A percentile compares a stretch with the other conserved stretches of the same genome.
Conservation (phyloP, 331 rosid genomes). For the Acacia concinna region DNA sequence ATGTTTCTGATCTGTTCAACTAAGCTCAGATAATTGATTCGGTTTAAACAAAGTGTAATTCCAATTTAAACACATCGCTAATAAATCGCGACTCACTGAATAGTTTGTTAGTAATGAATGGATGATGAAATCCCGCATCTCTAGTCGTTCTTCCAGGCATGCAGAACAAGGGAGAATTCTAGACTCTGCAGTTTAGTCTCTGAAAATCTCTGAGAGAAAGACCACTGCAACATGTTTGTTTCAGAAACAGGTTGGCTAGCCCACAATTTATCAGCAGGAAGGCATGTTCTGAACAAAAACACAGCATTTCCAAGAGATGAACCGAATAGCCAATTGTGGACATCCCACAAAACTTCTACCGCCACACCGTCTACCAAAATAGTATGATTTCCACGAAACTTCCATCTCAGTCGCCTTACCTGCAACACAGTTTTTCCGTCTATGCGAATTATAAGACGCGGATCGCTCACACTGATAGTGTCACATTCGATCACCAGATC, state of each 20-base stretch:
- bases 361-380: conserved; percentile 82
- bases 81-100: conserved; percentile 45
- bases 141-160: conserved; percentile 89
- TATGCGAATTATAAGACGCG: conserved; percentile 64
- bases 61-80: conserved; percentile 31
- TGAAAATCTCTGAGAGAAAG: conserved; percentile 84
- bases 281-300: conserved; percentile 87
- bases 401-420: conserved; percentile 85
- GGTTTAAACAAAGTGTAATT: conserved; percentile 28
- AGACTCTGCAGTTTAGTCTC: conserved; percentile 64
- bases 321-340: conserved; percentile 89
- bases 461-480: conserved; percentile 59
- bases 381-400: conserved; percentile 87
- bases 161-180: conserved; percentile 75
- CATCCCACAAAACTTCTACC: conserved; percentile 95
- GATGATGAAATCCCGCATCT: conserved; percentile 37
- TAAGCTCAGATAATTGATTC: conserved; percentile 14
- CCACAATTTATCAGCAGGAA: conserved; percentile 70
- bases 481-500: conserved; percentile 89
- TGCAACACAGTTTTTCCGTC: conserved; percentile 85
- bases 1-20: conserved; percentile 3
- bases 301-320: conserved; percentile 77
- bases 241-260: conserved; percentile 55
- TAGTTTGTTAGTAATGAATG: conserved; percentile 55
- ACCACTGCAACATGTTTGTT: conserved; percentile 64